phyloP scores from a whole-genome alignment of 2,329 filamentous ascomycete species.

The Fusarium mexicanum region DNA sequence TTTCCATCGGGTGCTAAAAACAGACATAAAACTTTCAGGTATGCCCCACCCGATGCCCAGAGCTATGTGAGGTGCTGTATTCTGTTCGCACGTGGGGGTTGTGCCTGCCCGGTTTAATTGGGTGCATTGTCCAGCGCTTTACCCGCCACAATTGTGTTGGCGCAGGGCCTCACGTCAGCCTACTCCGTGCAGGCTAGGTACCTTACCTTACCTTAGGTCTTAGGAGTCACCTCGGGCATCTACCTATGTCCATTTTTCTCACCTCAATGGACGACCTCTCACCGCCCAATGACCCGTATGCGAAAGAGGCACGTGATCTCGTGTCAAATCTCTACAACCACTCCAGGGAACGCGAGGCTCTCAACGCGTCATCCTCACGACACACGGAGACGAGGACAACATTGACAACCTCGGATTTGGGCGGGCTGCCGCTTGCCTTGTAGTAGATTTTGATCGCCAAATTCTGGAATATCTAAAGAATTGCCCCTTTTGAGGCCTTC shows the following conservation, averaged over 20 bases:
- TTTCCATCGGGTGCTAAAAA: conserved; percentile 25
- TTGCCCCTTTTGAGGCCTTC: not conserved
- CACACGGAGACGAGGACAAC: not conserved
- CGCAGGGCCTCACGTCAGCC: conserved; percentile 38
- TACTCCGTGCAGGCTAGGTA: not conserved
- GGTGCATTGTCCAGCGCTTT: conserved; percentile 14
- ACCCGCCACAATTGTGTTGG: conserved; percentile 12
- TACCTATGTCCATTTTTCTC: not conserved
- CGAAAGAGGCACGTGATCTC: conserved; percentile 34
- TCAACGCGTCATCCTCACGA: conserved; percentile 15
- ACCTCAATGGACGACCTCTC: not conserved
- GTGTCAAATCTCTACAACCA: conserved; percentile 25
- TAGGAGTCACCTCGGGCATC: not conserved
- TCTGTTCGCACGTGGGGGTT: conserved; percentile 29
- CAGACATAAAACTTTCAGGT: conserved; percentile 6
- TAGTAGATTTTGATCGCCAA: not conserved
- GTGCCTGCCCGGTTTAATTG: conserved; percentile 24
- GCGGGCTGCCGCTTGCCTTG: not conserved
- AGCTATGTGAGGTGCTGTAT: conserved; percentile 6
- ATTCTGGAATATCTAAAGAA: not conserved
- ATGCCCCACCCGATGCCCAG: conserved; percentile 20
- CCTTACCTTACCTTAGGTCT: too few species aligned
- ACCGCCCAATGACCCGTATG: not conserved
- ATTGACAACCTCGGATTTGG: not conserved
- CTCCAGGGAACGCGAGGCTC: conserved; percentile 3